These are phyloP conservation scores for Carex cristatella DNA, from an alignment of 176 grass and related monocot genomes.

Conservation along the genomic window DNA sequence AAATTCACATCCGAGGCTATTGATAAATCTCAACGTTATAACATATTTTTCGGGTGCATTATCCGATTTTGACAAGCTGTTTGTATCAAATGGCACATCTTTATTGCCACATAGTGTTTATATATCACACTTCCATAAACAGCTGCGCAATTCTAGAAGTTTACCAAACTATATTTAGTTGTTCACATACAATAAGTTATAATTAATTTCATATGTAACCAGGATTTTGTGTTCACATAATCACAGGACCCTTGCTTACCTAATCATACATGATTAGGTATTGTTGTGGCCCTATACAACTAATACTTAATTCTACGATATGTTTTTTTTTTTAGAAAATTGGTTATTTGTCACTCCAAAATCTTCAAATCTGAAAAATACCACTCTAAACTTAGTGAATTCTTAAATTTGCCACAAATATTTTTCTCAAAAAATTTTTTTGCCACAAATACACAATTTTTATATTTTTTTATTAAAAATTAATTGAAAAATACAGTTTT, in stretches of 20 bases:
- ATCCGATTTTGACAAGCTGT: no score
- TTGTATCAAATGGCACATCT: no score
- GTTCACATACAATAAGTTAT: background rate
- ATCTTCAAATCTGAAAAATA: no score
- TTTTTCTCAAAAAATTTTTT: no score
- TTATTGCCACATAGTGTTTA: background rate
- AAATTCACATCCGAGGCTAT: no score
- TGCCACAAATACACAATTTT: no score
- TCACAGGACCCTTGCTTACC: background rate
- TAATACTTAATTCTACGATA: background rate
- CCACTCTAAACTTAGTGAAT: background rate
- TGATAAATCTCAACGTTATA: no score
- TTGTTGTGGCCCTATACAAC: background rate
- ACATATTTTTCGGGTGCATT: no score
- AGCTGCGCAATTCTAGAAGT: background rate
- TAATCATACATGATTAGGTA: conserved; percentile 6
- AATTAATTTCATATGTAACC: conserved; percentile 13
- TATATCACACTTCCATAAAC: background rate
- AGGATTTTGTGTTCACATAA: background rate
- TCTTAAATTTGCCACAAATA: no score
- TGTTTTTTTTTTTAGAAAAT: background rate
- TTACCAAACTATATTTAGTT: background rate
- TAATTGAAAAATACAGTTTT: no score
- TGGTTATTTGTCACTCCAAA: no score
- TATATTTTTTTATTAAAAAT: no score